These are phyloP conservation scores for Colletotrichum eremochloae DNA, from an alignment of 2,329 filamentous ascomycete genomes.

Conservation along the genomic window DNA sequence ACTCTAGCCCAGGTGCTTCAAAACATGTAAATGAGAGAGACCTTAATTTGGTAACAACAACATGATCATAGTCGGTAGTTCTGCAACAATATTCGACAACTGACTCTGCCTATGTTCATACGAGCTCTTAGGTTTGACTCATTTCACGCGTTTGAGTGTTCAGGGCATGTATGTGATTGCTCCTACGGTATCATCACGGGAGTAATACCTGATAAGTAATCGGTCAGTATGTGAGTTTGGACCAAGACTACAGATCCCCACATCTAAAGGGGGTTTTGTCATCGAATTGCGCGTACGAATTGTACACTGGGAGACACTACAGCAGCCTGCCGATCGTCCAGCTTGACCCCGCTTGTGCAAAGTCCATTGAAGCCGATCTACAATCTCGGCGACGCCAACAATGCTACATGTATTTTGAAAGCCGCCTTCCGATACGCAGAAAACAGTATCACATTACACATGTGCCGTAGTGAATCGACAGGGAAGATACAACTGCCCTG, in stretches of 20 bases:
- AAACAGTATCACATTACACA: rapidly evolving
- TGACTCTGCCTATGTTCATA: no score
- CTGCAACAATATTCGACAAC: neutral
- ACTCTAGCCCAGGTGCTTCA: constrained; percentile 30
- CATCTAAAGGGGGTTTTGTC: neutral
- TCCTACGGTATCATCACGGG: neutral
- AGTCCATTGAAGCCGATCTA: neutral
- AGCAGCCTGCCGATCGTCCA: neutral
- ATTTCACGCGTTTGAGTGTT: neutral
- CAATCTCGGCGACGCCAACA: neutral
- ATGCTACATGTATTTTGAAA: neutral
- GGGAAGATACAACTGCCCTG: neutral
- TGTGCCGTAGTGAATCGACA: neutral
- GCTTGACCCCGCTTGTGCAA: neutral
- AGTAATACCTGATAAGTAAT: neutral
- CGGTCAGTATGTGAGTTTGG: neutral
- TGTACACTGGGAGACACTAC: neutral
- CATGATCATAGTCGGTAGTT: neutral
- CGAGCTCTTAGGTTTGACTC: neutral
- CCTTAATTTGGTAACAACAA: constrained; percentile 16
- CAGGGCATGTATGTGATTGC: neutral
- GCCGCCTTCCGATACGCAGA: neutral
- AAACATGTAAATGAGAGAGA: constrained; percentile 30
- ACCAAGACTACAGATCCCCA: neutral
- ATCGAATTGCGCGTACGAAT: rapidly evolving